Conservation (phyloP, 768 basidiomycete genomes). For the Boletus rubescentipes region DNA sequence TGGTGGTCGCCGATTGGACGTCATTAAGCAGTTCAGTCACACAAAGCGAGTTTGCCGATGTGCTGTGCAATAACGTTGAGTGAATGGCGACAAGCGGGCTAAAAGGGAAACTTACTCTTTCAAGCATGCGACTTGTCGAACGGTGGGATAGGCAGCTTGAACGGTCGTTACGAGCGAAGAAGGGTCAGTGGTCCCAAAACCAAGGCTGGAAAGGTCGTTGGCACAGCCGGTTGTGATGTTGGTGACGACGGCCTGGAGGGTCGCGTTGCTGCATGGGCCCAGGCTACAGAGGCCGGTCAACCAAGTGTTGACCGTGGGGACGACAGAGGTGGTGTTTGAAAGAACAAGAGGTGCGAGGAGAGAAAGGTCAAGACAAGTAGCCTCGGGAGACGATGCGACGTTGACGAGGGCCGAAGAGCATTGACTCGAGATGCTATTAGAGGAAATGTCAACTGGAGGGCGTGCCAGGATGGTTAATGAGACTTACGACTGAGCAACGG, state of each 20-base stretch:
- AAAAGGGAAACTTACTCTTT: slow-evolving; percentile 51
- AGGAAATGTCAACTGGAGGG: no score
- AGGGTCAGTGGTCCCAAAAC: slow-evolving; percentile 16
- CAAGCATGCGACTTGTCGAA: slow-evolving; percentile 57
- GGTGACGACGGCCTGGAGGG: slow-evolving; percentile 52
- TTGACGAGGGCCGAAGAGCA: slow-evolving; percentile 49
- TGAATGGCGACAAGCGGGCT: background rate
- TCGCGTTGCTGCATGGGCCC: slow-evolving; percentile 56
- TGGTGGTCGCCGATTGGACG: slow-evolving; percentile 40
- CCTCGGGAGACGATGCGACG: slow-evolving; percentile 38
- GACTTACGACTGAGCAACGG: slow-evolving; percentile 46
- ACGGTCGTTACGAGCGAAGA: slow-evolving; percentile 38
- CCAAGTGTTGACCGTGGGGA: slow-evolving; percentile 57
- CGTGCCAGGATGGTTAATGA: background rate
- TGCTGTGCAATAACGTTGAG: slow-evolving; percentile 22
- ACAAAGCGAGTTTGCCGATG: slow-evolving; percentile 48
- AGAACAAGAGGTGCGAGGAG: slow-evolving; percentile 30
- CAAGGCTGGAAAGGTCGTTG: slow-evolving; percentile 35
- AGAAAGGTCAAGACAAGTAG: slow-evolving; percentile 42
- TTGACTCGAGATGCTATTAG: slow-evolving; percentile 23
- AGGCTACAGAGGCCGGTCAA: slow-evolving; percentile 53
- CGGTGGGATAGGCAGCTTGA: slow-evolving; percentile 55
- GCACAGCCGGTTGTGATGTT: slow-evolving; percentile 55
- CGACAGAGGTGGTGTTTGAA: slow-evolving; percentile 32
- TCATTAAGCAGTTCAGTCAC: slow-evolving; percentile 54